These are phyloP conservation scores for Fusarium cicatricum DNA, from an alignment of 2,329 filamentous ascomycete genomes.

Conservation along the genomic window DNA sequence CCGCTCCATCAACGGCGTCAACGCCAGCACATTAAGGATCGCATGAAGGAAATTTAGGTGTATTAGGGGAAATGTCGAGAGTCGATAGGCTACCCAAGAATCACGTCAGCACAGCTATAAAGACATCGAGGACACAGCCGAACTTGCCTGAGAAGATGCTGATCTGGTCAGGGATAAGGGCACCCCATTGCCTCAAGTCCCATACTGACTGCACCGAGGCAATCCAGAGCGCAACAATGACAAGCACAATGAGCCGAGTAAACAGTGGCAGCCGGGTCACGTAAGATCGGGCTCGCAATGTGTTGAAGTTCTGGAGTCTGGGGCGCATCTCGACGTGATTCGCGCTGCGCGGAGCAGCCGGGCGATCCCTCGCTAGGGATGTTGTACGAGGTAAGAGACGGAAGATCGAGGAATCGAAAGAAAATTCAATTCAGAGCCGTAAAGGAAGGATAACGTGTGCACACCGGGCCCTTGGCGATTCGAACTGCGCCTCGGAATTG, in stretches of 20 bases:
- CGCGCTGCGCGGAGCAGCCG: conserved; percentile 37
- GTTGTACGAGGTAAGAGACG: not conserved
- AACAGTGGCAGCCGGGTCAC: conserved; percentile 86
- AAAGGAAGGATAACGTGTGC: conserved; percentile 1
- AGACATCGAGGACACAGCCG: not conserved
- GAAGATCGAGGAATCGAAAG: not conserved
- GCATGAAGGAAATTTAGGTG: conserved; percentile 84
- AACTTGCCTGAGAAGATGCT: conserved; percentile 71
- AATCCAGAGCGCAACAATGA: conserved; percentile 71
- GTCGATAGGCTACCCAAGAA: conserved; percentile 75
- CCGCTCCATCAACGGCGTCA: conserved; percentile 89
- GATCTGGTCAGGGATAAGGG: conserved; percentile 80
- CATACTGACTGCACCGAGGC: conserved; percentile 73
- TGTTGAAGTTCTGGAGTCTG: conserved; percentile 65
- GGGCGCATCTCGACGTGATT: conserved; percentile 44
- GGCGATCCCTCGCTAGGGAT: conserved; percentile 21
- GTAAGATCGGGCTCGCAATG: conserved; percentile 79
- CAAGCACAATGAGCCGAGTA: conserved; percentile 73
- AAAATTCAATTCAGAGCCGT: not conserved
- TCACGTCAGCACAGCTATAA: conserved; percentile 9
- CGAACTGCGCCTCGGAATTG: conserved; percentile 19
- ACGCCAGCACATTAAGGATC: conserved; percentile 78
- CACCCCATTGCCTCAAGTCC: conserved; percentile 79
- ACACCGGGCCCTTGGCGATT: conserved; percentile 8
- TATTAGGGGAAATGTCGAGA: conserved; percentile 91